Conservation (phyloP, 495 filamentous ascomycete species). For the Podospora conica region DNA sequence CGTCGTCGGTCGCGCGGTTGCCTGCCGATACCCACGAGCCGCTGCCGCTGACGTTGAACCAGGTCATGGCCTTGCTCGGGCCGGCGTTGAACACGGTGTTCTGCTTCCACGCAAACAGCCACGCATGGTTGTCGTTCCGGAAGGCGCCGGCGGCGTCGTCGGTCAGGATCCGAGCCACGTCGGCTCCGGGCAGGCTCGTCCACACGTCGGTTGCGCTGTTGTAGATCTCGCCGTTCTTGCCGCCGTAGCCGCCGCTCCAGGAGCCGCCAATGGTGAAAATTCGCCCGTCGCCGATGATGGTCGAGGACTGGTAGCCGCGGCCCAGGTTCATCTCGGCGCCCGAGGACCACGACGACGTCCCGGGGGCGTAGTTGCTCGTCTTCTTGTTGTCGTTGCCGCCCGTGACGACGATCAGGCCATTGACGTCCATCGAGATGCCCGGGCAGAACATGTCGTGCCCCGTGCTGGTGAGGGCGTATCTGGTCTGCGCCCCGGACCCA, state of each 20-base stretch:
- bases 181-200: slow-evolving; percentile 7
- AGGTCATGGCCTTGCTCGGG: slow-evolving; percentile 51
- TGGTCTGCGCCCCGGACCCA: too few species aligned
- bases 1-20: slow-evolving; percentile 27
- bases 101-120: slow-evolving; percentile 57
- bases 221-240: slow-evolving; percentile 11
- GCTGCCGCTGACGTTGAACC: slow-evolving; percentile 34
- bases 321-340: too few species aligned
- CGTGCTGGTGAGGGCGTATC: too few species aligned
- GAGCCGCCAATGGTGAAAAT: slow-evolving; percentile 58
- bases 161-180: too few species aligned
- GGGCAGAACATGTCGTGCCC: slow-evolving; percentile 59
- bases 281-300: slow-evolving; percentile 47
- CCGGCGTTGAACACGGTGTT: slow-evolving; percentile 53
- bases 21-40: background rate
- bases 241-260: slow-evolving; percentile 43
- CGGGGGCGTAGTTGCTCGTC: slow-evolving; percentile 7
- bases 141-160: background rate
- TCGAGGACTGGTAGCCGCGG: slow-evolving; percentile 52
- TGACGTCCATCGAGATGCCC: slow-evolving; percentile 46
- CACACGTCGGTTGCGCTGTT: slow-evolving; percentile 6
- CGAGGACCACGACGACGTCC: too few species aligned
- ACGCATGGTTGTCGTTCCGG: slow-evolving; percentile 36
- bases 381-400: slow-evolving; percentile 23
- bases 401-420: slow-evolving; percentile 48